phyloP scores from a whole-genome alignment of 2,329 filamentous ascomycete species.

The Diaporthe vexans region DNA sequence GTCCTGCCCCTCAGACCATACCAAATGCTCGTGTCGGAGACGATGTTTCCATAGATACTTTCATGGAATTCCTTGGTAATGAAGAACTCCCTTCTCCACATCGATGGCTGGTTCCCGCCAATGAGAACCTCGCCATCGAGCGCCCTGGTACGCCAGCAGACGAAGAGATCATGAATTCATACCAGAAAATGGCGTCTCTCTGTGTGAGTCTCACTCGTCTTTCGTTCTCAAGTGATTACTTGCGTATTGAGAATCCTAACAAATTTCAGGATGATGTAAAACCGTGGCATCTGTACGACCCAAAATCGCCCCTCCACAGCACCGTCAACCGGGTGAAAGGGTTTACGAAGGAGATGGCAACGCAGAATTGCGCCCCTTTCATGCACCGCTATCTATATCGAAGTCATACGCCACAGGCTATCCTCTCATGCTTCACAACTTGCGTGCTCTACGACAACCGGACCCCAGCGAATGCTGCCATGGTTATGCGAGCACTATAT shows the following conservation, averaged over 20 bases:
- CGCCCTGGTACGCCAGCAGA: not conserved
- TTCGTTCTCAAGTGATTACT: not conserved
- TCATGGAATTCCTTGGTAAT: not conserved
- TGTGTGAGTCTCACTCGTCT: not conserved
- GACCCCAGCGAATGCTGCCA: slow-evolving; percentile 47
- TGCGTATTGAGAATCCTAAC: not conserved
- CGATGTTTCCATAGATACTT: not conserved
- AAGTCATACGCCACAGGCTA: not conserved
- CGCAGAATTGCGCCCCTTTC: not conserved
- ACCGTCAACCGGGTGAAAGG: not conserved
- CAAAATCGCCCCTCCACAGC: not conserved
- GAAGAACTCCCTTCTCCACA: not conserved
- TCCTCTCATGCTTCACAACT: slow-evolving; percentile 50
- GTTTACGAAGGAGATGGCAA: not conserved
- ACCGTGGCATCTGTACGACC: slow-evolving; percentile 19
- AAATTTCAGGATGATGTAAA: not conserved
- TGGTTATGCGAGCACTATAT: slow-evolving; percentile 49
- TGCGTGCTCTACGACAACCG: slow-evolving; percentile 50
- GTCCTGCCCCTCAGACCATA: not conserved
- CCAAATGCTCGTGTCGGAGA: too few relatives aligned
- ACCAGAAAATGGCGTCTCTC: slow-evolving; percentile 8
- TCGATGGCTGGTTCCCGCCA: not conserved
- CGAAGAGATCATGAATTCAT: not conserved
- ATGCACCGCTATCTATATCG: slow-evolving; percentile 4
- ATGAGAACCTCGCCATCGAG: not conserved